Percentiles rank a stretch among this genome's conserved stretches.
Conservation (phyloP, 371 early-diverging fungal species). For the Smittium mucronatum region DNA sequence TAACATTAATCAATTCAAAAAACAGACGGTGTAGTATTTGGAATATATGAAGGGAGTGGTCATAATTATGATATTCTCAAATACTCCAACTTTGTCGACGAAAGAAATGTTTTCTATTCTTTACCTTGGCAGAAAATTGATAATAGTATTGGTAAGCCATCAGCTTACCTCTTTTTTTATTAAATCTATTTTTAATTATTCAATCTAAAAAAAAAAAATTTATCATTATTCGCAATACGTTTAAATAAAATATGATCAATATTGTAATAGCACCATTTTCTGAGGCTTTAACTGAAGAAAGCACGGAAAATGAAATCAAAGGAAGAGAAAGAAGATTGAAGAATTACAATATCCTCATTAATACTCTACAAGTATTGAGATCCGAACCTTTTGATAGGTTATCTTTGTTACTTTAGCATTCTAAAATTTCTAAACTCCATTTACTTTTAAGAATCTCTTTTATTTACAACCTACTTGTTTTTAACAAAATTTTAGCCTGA, state of each 20-base stretch:
- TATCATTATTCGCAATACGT: too few species aligned
- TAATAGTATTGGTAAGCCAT: constrained; percentile 16
- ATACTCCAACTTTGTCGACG: constrained; percentile 60
- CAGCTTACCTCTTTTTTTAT: not conserved
- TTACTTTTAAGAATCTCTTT: not conserved
- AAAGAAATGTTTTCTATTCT: constrained; percentile 40
- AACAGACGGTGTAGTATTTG: constrained; percentile 43
- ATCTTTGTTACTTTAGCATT: not conserved
- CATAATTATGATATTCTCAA: constrained; percentile 61
- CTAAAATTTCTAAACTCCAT: not conserved
- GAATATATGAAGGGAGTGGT: constrained; percentile 60
- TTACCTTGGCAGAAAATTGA: constrained; percentile 49
- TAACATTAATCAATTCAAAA: too few species aligned
- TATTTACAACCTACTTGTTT: not conserved
- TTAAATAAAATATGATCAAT: too few species aligned
- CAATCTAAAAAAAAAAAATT: too few species aligned
- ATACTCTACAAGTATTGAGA: constrained; percentile 23
- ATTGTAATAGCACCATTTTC: constrained; percentile 18
- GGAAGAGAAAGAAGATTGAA: constrained; percentile 27
- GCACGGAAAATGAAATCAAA: constrained; percentile 24
- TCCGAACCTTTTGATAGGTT: constrained; percentile 36
- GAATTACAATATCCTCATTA: constrained; percentile 23
- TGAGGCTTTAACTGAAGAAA: constrained; percentile 18
- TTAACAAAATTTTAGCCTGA: constrained; percentile 27
- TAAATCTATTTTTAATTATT: not conserved